These are phyloP conservation scores for Linnemannia zychae DNA, from an alignment of 192 early-diverging fungal species.

Conservation along the genomic window DNA sequence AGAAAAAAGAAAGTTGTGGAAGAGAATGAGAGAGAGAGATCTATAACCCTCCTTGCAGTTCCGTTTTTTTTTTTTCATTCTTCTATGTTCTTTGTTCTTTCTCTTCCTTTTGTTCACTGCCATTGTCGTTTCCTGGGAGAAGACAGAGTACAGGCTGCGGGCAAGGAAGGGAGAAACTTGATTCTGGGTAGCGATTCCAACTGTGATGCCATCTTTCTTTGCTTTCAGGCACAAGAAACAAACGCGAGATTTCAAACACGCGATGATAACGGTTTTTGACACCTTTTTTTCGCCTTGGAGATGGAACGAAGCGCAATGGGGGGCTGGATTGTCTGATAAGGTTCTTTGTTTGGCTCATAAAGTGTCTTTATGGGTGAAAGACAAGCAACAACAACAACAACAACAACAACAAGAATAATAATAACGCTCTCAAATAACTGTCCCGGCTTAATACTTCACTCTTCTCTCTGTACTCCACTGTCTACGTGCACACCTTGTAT, in stretches of 20 bases:
- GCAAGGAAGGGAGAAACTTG: no score
- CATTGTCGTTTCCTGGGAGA: no score
- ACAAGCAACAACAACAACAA: no score
- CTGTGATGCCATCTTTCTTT: background rate
- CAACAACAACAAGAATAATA: no score
- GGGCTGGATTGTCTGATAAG: background rate
- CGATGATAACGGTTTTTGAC: background rate
- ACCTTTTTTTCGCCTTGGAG: background rate
- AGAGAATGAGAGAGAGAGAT: background rate
- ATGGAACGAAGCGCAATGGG: background rate
- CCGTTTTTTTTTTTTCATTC: background rate
- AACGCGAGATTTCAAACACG: background rate
- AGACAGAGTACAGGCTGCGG: no score
- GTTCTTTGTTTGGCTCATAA: conserved; percentile 1
- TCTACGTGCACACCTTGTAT: background rate
- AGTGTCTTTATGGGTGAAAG: no score
- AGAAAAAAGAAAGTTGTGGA: background rate
- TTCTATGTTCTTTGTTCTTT: background rate
- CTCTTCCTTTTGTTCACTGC: no score
- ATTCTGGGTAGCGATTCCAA: no score
- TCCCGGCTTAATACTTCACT: background rate
- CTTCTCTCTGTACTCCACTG: background rate
- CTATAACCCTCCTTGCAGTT: background rate
- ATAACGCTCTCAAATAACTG: background rate
- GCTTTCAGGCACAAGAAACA: background rate